A percentile compares a stretch with the other conserved stretches of the same genome.
Conservation (phyloP, 2,329 filamentous ascomycete species). For the Cordyceps pruinosa region DNA sequence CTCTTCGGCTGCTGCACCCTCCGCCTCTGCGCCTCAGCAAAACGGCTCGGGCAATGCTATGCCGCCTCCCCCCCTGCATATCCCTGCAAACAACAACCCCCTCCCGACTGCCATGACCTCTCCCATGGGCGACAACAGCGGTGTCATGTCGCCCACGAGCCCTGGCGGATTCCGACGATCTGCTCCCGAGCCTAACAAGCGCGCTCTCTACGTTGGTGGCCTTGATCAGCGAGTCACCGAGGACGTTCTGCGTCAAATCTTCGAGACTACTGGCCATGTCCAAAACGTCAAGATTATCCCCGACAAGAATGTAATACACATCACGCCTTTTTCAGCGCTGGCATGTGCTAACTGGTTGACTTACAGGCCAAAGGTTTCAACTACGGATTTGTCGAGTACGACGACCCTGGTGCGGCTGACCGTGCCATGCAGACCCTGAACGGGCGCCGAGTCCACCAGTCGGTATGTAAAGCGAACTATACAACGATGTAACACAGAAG, state of each 20-base stretch:
- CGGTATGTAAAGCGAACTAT: conserved; percentile 49
- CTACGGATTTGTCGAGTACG: conserved; percentile 98
- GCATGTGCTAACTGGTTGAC: conserved; percentile 17
- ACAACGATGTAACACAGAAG: not conserved
- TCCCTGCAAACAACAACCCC: conserved; percentile 92
- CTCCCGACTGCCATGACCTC: conserved; percentile 90
- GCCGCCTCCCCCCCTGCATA: conserved; percentile 72
- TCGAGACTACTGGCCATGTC: conserved; percentile 97
- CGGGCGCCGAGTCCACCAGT: conserved; percentile 89
- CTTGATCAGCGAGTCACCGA: conserved; percentile 93
- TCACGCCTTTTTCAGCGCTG: not conserved
- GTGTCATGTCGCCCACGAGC: conserved; percentile 78
- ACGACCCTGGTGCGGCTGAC: conserved; percentile 93
- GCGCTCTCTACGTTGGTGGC: conserved; percentile 91
- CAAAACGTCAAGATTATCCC: conserved; percentile 99
- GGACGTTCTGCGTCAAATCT: conserved; percentile 93
- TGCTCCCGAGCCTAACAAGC: conserved; percentile 96
- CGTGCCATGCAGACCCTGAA: conserved; percentile 96
- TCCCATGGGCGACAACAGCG: conserved; percentile 60
- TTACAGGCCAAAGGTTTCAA: conserved; percentile 89
- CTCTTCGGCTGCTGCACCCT: conserved; percentile 68
- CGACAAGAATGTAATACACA: conserved; percentile 86
- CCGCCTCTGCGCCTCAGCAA: conserved; percentile 54
- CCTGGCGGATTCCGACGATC: conserved; percentile 79
- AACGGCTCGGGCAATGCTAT: conserved; percentile 52